Evolutionary conservation across 2,329 filamentous ascomycete genomes (phyloP).

Genomic region (Aspergillus ruber): DNA sequence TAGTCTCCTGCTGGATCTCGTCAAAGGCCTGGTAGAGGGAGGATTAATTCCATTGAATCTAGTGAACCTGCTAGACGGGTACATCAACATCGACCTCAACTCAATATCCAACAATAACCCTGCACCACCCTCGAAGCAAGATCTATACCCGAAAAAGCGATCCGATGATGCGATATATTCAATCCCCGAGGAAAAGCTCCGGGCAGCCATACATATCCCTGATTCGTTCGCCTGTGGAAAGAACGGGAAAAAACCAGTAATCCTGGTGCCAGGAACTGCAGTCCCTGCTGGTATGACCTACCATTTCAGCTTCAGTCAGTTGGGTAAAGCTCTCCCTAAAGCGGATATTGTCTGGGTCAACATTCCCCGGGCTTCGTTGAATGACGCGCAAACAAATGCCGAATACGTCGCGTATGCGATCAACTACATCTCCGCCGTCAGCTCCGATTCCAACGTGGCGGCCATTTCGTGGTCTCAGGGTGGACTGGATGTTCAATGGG

Average conservation of each 20-base stretch:
- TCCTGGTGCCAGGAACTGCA: constrained; percentile 51
- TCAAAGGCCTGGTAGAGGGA: not conserved
- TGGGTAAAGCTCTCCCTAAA: constrained; percentile 37
- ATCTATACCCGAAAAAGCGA: constrained; percentile 14
- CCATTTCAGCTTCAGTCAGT: constrained; percentile 44
- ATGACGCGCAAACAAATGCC: constrained; percentile 46
- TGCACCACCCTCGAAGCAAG: not conserved
- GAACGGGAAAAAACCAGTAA: constrained; percentile 38
- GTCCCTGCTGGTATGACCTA: constrained; percentile 43
- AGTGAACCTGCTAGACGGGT: constrained; percentile 10
- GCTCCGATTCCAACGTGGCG: constrained; percentile 32
- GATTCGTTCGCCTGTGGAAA: constrained; percentile 42
- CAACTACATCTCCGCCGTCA: constrained; percentile 47
- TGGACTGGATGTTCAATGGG: constrained; percentile 51
- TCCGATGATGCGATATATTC: constrained; percentile 45
- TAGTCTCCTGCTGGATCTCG: not conserved
- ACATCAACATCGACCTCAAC: constrained; percentile 9
- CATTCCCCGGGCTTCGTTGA: constrained; percentile 43
- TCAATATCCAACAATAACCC: constrained; percentile 12
- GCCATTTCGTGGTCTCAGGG: constrained; percentile 54
- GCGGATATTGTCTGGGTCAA: constrained; percentile 53
- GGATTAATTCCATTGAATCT: constrained; percentile 12
- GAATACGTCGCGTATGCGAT: constrained; percentile 55
- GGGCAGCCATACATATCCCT: constrained; percentile 50
- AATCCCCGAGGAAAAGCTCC: constrained; percentile 41